Percentiles rank a stretch among this genome's conserved stretches.
Conservation (phyloP, 139 green algal species). For the Micractinium sp. region DNA sequence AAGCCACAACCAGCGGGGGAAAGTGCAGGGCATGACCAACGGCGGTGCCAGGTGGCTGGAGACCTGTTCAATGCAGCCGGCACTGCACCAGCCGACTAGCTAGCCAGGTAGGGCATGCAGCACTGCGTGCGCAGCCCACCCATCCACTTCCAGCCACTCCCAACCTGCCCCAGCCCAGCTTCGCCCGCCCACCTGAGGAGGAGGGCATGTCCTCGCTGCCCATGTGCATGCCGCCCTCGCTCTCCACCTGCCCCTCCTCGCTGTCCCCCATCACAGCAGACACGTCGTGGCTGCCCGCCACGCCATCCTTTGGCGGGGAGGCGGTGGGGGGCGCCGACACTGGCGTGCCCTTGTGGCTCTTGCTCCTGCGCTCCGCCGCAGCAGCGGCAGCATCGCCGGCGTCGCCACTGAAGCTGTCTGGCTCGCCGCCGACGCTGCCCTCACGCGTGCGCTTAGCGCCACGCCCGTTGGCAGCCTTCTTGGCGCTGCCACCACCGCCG, state of each 20-base stretch:
- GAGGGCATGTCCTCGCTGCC: constrained; percentile 10
- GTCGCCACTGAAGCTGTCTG: neutral
- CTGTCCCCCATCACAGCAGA: constrained; percentile 15
- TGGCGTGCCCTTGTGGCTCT: neutral
- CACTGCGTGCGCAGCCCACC: too few species aligned
- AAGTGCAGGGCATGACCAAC: too few species aligned
- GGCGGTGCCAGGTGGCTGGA: too few species aligned
- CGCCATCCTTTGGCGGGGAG: constrained; percentile 3
- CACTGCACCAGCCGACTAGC: too few species aligned
- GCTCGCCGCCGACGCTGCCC: neutral
- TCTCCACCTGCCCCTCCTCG: neutral
- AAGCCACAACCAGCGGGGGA: too few species aligned
- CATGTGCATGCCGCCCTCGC: constrained; percentile 2
- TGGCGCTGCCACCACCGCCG: neutral
- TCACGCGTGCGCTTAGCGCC: constrained; percentile 17
- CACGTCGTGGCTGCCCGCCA: constrained; percentile 19
- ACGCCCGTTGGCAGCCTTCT: neutral
- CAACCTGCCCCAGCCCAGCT: neutral
- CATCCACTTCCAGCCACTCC: neutral
- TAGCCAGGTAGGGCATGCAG: too few species aligned
- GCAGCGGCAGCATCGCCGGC: neutral
- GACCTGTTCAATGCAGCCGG: too few species aligned
- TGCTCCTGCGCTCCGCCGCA: neutral
- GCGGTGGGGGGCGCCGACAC: constrained; percentile 3
- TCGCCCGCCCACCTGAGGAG: neutral